Evolutionary conservation across 495 filamentous ascomycete species (phyloP).

Genomic region (Hyaloscypha finlandica): DNA sequence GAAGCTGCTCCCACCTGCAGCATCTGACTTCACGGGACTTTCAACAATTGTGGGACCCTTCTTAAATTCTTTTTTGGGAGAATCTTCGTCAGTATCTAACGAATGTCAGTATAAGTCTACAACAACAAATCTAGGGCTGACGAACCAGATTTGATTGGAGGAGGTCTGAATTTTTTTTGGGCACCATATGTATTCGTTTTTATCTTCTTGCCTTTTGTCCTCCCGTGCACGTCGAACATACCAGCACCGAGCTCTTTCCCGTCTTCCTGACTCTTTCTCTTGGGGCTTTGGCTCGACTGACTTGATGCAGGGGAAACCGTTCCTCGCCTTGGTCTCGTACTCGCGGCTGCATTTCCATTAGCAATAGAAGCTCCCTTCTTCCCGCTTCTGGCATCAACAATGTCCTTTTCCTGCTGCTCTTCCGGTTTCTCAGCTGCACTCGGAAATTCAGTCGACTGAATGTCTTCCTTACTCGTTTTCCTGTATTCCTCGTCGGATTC

Average conservation of each 20-base stretch:
- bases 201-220: constrained; percentile 12
- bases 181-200: constrained; percentile 3
- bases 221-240: constrained; percentile 23
- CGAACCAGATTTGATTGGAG: constrained; percentile 2
- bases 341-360: background rate
- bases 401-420: background rate
- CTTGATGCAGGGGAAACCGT: background rate
- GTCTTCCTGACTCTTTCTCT: constrained; percentile 14
- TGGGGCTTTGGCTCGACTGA: constrained; percentile 7
- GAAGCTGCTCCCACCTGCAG: background rate
- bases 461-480: background rate
- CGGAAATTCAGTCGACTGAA: background rate
- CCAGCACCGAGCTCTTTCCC: constrained; percentile 12
- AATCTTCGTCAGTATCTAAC: constrained; percentile 10
- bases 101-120: background rate
- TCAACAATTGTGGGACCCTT: background rate
- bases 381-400: background rate
- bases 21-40: background rate
- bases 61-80: background rate
- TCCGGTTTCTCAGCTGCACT: background rate
- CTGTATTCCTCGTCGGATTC: constrained; percentile 5
- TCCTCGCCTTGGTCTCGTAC: background rate
- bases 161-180: background rate
- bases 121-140: background rate
- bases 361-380: background rate